Conservation (phyloP, 495 filamentous ascomycete species). For the Astrothelium subdiscretum region DNA sequence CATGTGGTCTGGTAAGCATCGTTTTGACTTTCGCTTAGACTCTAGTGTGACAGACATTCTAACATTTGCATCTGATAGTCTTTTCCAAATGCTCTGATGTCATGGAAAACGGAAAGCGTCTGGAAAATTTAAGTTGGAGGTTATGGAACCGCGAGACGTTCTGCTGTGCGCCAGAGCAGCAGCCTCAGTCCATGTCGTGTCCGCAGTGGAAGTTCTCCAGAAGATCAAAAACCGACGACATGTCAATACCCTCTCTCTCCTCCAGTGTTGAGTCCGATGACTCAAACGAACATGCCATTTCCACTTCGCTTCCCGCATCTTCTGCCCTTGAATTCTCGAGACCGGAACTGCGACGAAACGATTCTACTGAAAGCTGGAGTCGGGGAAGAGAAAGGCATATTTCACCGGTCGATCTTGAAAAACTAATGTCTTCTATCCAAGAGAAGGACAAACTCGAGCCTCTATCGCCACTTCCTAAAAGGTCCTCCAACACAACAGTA, state of each 20-base stretch:
- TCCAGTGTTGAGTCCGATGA: constrained; percentile 75
- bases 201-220: constrained; percentile 25
- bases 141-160: constrained; percentile 95
- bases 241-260: constrained; percentile 66
- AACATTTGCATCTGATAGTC: constrained; percentile 40
- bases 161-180: constrained; percentile 66
- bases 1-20: constrained; percentile 88
- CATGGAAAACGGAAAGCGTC: constrained; percentile 79
- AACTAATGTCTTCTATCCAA: constrained; percentile 83
- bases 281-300: constrained; percentile 60
- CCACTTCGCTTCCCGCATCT: constrained; percentile 48
- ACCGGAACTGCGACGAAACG: constrained; percentile 44
- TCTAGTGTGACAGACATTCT: constrained; percentile 2
- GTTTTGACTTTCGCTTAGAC: not conserved
- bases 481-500: constrained; percentile 32
- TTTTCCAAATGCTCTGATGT: constrained; percentile 93
- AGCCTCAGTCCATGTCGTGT: constrained; percentile 21
- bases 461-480: constrained; percentile 31
- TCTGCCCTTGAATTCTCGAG: constrained; percentile 44
- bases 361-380: constrained; percentile 43
- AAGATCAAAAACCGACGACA: constrained; percentile 19
- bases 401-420: constrained; percentile 72
- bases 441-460: constrained; percentile 60
- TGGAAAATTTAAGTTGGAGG: constrained; percentile 94
- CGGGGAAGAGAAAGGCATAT: constrained; percentile 80